Conservation (phyloP, 495 filamentous ascomycete species). For the Neurospora sp. region DNA sequence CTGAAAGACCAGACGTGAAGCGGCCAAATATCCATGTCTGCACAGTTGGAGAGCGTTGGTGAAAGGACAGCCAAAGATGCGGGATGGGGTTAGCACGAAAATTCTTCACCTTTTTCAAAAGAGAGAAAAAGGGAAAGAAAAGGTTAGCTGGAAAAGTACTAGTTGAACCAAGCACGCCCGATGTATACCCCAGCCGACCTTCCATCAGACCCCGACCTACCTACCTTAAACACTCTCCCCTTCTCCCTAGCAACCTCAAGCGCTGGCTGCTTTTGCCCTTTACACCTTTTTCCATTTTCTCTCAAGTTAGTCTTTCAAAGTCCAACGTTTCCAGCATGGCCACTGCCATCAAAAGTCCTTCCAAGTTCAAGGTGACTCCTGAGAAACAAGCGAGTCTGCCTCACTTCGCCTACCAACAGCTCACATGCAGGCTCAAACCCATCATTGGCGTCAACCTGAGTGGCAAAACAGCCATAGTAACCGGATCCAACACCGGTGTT, state of each 20-base stretch:
- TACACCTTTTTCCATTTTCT: not conserved
- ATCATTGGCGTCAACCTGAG: not conserved
- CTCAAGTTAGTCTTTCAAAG: not conserved
- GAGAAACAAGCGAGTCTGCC: not conserved
- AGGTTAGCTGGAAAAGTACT: no score
- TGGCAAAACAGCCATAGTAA: constrained; percentile 40
- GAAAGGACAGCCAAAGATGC: not conserved
- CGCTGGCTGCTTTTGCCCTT: not conserved
- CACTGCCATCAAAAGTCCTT: not conserved
- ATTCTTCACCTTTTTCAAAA: no score
- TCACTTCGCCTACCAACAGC: not conserved
- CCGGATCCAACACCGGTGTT: constrained; percentile 42
- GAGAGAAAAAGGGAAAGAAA: no score
- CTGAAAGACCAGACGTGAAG: not conserved
- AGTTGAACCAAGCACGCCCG: no score
- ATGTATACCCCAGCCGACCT: not conserved
- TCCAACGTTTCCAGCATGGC: not conserved
- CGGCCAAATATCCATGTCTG: not conserved
- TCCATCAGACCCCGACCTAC: not conserved
- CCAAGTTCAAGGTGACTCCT: not conserved
- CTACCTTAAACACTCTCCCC: no score
- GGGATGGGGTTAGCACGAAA: not conserved
- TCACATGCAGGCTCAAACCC: not conserved
- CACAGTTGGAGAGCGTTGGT: not conserved
- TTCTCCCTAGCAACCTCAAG: not conserved